Evolutionary conservation across 1,284 basidiomycete species (phyloP).

Genomic region (Phylloboletellus chloephorus): DNA sequence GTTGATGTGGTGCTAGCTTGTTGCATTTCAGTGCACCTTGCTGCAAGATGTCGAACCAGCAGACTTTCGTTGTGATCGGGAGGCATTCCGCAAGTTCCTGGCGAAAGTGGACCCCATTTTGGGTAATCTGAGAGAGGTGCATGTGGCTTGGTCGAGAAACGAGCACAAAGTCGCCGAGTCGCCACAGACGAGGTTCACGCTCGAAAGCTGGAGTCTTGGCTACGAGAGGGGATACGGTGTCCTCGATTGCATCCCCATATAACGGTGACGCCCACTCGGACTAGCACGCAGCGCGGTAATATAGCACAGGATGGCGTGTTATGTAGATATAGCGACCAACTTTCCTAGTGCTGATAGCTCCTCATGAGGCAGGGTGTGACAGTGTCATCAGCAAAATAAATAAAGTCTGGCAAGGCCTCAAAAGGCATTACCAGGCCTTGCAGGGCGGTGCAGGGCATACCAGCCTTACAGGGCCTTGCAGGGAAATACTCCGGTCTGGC

Average conservation of each 20-base stretch:
- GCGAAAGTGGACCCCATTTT: conserved; percentile 40
- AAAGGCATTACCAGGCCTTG: too few species aligned
- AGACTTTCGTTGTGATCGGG: conserved; percentile 38
- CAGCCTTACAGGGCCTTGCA: too few species aligned
- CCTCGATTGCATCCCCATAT: conserved; percentile 14
- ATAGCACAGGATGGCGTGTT: not conserved
- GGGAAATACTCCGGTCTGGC: too few species aligned
- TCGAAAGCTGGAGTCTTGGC: conserved; percentile 29
- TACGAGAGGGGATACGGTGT: conserved; percentile 22
- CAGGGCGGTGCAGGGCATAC: too few species aligned
- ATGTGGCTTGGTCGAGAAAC: conserved; percentile 23
- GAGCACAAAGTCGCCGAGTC: conserved; percentile 20
- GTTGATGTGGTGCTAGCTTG: not conserved
- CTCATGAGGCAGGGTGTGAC: conserved; percentile 11
- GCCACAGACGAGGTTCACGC: conserved; percentile 26
- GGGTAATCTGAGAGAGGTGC: conserved; percentile 36
- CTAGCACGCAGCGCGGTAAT: not conserved
- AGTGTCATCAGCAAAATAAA: too few species aligned
- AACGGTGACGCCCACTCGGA: not conserved
- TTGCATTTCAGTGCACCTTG: conserved; percentile 36
- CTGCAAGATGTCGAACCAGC: conserved; percentile 40
- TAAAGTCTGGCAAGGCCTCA: too few species aligned
- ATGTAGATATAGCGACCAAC: too few species aligned
- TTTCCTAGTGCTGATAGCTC: too few species aligned
- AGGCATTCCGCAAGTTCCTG: conserved; percentile 36